These are phyloP conservation scores for Quercus aquifolioides DNA, from an alignment of 306 rosid genomes.

Conservation along the genomic window DNA sequence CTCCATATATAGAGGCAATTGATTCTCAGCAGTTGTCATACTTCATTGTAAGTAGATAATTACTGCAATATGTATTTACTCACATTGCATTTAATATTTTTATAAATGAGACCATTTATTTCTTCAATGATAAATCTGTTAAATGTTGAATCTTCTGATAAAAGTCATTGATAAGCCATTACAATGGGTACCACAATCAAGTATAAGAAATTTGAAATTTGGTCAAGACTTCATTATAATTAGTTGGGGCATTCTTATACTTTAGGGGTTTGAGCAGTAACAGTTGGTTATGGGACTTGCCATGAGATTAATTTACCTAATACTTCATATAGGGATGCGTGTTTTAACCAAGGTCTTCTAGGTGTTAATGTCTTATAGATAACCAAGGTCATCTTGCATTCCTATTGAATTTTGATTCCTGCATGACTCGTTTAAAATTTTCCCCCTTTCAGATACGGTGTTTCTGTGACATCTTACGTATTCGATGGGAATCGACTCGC, in stretches of 20 bases:
- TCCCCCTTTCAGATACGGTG: conserved; percentile 44
- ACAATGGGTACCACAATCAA: neutral
- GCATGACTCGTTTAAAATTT: conserved; percentile 6
- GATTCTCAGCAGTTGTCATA: conserved; percentile 64
- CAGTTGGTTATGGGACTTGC: neutral
- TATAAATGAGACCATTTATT: neutral
- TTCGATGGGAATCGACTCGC: conserved; percentile 91
- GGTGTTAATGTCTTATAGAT: neutral
- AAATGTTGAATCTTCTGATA: neutral
- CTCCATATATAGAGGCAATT: conserved; percentile 93
- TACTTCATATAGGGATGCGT: neutral
- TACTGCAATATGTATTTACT: neutral
- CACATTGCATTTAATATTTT: neutral
- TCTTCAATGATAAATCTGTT: neutral
- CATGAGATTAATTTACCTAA: neutral
- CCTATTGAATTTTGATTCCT: neutral
- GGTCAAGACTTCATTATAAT: neutral
- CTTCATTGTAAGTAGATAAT: conserved; percentile 54
- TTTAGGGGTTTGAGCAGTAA: neutral
- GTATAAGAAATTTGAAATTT: neutral
- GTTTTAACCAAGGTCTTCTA: neutral
- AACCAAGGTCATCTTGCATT: neutral
- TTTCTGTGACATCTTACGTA: conserved; percentile 69
- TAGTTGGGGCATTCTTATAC: neutral
- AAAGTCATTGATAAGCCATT: neutral